Percentiles rank a stretch among this genome's conserved stretches.
Conservation (phyloP, 1,284 basidiomycete genomes). For the Ceratobasidium sp. region DNA sequence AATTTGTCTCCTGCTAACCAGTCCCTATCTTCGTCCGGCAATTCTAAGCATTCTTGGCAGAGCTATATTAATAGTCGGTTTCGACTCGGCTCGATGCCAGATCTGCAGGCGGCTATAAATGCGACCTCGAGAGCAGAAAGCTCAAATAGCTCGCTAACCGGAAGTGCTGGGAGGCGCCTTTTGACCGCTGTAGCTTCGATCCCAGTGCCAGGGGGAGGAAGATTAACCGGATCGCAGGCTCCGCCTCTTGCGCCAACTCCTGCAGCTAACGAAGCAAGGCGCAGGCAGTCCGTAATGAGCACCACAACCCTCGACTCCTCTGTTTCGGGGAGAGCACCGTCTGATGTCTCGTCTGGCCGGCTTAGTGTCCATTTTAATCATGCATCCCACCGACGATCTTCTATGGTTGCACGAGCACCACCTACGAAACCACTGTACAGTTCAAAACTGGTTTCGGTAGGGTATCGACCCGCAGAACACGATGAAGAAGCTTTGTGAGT, state of each 20-base stretch:
- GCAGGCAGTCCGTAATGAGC: slow-evolving; percentile 41
- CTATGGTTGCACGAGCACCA: slow-evolving; percentile 31
- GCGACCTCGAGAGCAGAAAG: slow-evolving; percentile 17
- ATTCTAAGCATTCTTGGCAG: slow-evolving; percentile 45
- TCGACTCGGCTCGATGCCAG: slow-evolving; percentile 40
- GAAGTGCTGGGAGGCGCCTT: slow-evolving; percentile 37
- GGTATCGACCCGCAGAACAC: slow-evolving; percentile 41
- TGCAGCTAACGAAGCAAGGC: slow-evolving; percentile 10
- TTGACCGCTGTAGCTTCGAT: slow-evolving; percentile 27
- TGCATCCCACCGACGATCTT: slow-evolving; percentile 25
- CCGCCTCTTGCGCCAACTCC: background rate
- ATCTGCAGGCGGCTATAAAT: slow-evolving; percentile 36
- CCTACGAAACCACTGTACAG: slow-evolving; percentile 27
- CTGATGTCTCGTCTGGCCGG: slow-evolving; percentile 36
- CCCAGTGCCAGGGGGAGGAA: slow-evolving; percentile 26
- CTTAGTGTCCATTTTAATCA: slow-evolving; percentile 38
- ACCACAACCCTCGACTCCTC: slow-evolving; percentile 32
- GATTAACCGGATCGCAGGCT: background rate
- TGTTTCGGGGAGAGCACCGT: slow-evolving; percentile 38
- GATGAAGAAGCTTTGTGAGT: slow-evolving; percentile 47
- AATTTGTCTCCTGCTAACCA: slow-evolving; percentile 37
- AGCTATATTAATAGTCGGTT: slow-evolving; percentile 42
- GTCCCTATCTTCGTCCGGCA: slow-evolving; percentile 36
- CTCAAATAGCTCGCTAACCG: slow-evolving; percentile 25
- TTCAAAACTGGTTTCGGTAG: slow-evolving; percentile 45